Base-by-base conservation (phyloP, 2,329 filamentous ascomycete species). In the Fusarium chaquense region DNA sequence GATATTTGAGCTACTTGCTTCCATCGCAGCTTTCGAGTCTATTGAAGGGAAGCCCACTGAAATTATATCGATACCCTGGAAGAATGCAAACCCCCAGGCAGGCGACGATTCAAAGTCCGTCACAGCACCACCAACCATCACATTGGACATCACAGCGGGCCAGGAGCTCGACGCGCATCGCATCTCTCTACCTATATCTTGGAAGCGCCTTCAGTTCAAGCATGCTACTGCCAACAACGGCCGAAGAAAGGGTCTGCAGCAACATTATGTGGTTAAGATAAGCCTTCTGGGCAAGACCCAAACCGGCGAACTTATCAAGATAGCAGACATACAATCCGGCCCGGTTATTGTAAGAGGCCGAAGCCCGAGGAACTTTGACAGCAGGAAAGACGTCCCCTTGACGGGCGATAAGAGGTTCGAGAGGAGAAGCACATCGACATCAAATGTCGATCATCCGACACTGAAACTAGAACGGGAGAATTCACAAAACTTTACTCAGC, bases 181-280 rank as follows among this genome's bases (percentile, higher is more conserved):
- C 59, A 90, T 95, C 11, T 92, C 89, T 40, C 89, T 97, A 60
- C 92, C 94, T 2, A 90, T 98, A 55, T 91, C 93, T 35, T 98
- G 95, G 95, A 98, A 97, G 80, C 86, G 95, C 56, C 82, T 98
- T 61, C 95, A 98, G 79, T 98, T 98, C 80, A 93, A 97, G 75
- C 96, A 97, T 73, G 95, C 95, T 3, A 98, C 95, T 1, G 95
- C 95, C 52, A 98, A 98, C 78, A 98, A 98, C 77, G 95, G 95
- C 15, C 89, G 95, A 56, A 88, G 95, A 71, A 98, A 98, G 81
- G 95, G 97, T 69, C 83, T 98, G 47, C 95, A 98, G 78, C 95
- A 98, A 79, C 94, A 98, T 78, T 98, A 98, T 77, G 87, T 97
- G 3, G 92, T 98, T 49, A 90, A 93, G 65, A 89, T 98, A 62